Evolutionary conservation across 1,139 yeast genomes (phyloP).

Genomic region (Geotrichum europaeum): DNA sequence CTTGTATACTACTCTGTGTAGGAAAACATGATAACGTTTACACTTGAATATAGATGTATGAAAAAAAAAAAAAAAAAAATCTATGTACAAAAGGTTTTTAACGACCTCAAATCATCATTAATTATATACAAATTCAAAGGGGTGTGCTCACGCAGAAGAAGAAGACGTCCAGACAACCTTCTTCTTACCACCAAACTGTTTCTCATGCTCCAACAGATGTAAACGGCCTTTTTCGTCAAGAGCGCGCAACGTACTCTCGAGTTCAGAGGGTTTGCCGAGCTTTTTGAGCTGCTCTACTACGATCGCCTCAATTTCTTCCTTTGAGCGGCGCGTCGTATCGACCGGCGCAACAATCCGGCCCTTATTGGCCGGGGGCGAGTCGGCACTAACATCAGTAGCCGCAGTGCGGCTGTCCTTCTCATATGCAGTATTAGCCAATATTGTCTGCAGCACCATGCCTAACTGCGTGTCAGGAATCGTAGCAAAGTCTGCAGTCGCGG

Average conservation of each 20-base stretch:
- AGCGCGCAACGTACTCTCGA: conserved; percentile 28
- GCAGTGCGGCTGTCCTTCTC: not conserved
- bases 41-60: not conserved
- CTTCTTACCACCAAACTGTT: conserved; percentile 16
- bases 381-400: not conserved
- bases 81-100: not conserved
- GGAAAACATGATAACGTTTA: not conserved
- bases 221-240: conserved; percentile 24
- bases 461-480: conserved; percentile 4
- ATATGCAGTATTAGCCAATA: not conserved
- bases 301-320: conserved; percentile 14
- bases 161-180: conserved; percentile 23
- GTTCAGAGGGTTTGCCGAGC: conserved; percentile 28
- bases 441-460: not conserved
- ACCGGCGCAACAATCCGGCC: conserved; percentile 11
- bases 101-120: not conserved
- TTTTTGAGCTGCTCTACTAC: conserved; percentile 20
- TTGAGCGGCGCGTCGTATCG: conserved; percentile 14
- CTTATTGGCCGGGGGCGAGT: not conserved
- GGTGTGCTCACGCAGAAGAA: not conserved
- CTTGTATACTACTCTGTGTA: not conserved
- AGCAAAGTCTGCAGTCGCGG: conserved; percentile 10
- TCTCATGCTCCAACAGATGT: conserved; percentile 16
- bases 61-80: not conserved
- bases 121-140: not conserved